A percentile compares a stretch with the other conserved stretches of the same genome.
Conservation (phyloP, 257 asterid species). For the Henckelia pumila region DNA sequence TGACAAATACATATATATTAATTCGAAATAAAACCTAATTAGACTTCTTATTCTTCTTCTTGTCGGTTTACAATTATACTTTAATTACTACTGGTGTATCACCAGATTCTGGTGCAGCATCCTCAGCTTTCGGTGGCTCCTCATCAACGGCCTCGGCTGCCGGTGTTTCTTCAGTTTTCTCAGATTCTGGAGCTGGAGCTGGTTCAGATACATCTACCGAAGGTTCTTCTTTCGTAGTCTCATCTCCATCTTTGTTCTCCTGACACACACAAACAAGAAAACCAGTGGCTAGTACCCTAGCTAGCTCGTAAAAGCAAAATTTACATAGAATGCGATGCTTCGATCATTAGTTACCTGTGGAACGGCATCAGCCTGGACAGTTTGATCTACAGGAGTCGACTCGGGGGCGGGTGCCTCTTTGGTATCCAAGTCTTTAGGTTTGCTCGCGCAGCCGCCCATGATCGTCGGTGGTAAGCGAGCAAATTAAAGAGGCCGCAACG, state of each 20-base stretch:
- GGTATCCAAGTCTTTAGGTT: conserved; percentile 58
- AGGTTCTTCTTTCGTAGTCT: conserved; percentile 38
- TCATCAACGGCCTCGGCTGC: background rate
- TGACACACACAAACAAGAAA: background rate
- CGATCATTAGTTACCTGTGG: conserved; percentile 45
- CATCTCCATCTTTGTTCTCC: conserved; percentile 48
- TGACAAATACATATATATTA: no score
- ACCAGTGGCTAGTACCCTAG: no score
- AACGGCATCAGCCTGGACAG: conserved; percentile 35
- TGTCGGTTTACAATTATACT: background rate
- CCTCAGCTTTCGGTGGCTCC: background rate
- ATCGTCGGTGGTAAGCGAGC: conserved; percentile 22
- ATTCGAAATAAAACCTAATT: background rate
- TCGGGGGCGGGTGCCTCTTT: conserved; percentile 39
- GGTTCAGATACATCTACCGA: conserved; percentile 40
- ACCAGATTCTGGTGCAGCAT: background rate
- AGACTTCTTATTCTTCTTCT: no score
- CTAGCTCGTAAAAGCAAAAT: no score
- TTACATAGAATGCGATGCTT: no score
- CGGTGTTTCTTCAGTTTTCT: background rate
- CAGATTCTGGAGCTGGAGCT: background rate
- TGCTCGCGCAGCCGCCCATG: conserved; percentile 96
- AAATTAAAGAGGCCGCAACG: conserved; percentile 28
- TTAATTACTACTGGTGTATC: no score
- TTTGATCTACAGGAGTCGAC: conserved; percentile 22